Conservation (phyloP, 768 basidiomycete genomes). For the Naganishia kalamii region DNA sequence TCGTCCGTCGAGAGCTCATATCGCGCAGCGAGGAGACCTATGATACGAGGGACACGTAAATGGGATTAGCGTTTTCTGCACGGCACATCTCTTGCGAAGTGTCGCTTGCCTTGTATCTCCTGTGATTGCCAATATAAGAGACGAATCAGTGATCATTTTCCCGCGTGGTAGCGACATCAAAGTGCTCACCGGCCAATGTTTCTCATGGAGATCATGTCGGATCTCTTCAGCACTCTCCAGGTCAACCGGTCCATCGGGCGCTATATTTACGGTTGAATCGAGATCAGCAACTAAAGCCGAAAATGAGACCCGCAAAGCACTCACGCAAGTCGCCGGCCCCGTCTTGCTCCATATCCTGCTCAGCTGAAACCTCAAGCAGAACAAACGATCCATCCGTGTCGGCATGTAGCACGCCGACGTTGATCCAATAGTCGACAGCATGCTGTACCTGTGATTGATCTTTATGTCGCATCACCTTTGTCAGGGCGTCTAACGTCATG, state of each 20-base stretch:
- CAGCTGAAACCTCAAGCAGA: neutral
- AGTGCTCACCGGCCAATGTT: slow-evolving; percentile 9
- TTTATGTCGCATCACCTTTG: neutral
- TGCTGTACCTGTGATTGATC: slow-evolving; percentile 22
- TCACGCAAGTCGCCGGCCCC: neutral
- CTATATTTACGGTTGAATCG: slow-evolving; percentile 3
- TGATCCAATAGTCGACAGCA: slow-evolving; percentile 30
- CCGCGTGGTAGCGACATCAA: too few species aligned
- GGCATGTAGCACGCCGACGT: slow-evolving; percentile 12
- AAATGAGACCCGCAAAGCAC: neutral
- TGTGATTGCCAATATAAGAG: neutral
- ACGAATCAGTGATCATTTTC: too few species aligned
- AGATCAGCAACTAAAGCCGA: neutral
- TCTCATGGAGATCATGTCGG: slow-evolving; percentile 9
- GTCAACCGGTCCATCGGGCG: neutral
- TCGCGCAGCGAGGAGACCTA: slow-evolving; percentile 3
- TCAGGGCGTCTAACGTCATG: slow-evolving; percentile 6
- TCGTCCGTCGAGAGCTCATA: slow-evolving; percentile 8
- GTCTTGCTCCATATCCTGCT: neutral
- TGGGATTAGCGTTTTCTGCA: neutral
- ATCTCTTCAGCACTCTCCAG: slow-evolving; percentile 7
- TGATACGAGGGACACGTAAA: neutral
- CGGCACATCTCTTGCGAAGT: neutral
- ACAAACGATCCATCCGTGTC: slow-evolving; percentile 10
- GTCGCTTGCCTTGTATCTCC: slow-evolving; percentile 6